Evolutionary conservation across 2,329 filamentous ascomycete genomes (phyloP), one percentile per base, ranked within the genome.

Genomic region (Pseudogymnoascus sp.): DNA sequence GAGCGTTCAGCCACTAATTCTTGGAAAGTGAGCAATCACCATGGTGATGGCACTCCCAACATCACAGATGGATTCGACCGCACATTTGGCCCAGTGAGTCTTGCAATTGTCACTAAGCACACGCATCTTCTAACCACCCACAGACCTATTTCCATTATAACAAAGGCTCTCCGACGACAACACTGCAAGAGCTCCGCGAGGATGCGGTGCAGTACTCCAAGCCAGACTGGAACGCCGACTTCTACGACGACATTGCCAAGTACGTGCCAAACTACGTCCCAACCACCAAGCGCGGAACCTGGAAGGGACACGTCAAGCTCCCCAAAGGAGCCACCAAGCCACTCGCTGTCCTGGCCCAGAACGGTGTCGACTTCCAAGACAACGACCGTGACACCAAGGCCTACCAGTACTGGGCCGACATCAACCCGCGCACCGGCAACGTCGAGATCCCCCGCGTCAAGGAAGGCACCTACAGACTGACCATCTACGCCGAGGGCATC

Each of bases 21-120:
- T 38, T 24, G 6, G 14, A 35, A 73, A 72, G 79, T 82, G 5
- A 84, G 81, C 0, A 87, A 87, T 64, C 84, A 88, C 66, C 84
- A 88, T 62, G 84, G 85, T 5, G 82, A 84, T 64, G 81, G 82
- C 43, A 84, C 82, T 12, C 84, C 85, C 5, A 86, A 87, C 67
- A 87, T 88, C 67, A 86, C 82, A 0, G 72, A 84, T 65, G 85
- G 85, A 0, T 87, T 87, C 66, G 85, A 88, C 68, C 78, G 85
- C 2, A 88, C 85, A 0, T 87, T 87, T 68, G 86, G 86, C 1
- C 85, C 85, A 5, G 66, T 69, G 62, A 68, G 67, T 31, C 41
- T n/a, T 19, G 43, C 1, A 28, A 53, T 16, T 38, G 11, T 37
- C 33, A 10, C 16, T 24, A 8, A 16, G 0, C 12, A 33, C 31